A percentile compares a stretch with the other conserved stretches of the same genome.
Evolutionary conservation across 1,139 yeast species (phyloP).

Genomic region (Zygoascus meyerae): DNA sequence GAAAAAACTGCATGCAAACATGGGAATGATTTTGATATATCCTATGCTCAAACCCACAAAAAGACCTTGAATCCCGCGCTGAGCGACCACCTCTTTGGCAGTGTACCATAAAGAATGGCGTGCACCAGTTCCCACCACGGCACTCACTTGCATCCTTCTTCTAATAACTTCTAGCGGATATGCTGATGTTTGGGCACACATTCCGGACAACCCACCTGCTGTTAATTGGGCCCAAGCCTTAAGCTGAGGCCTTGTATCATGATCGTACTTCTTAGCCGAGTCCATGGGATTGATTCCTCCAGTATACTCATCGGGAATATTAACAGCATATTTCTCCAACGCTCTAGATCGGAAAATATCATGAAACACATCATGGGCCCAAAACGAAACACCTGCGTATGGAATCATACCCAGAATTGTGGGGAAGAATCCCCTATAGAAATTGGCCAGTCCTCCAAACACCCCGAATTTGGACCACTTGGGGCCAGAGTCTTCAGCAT

Average conservation of each 20-base stretch:
- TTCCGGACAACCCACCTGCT: slow-evolving; percentile 95
- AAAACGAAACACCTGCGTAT: slow-evolving; percentile 95
- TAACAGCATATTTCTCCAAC: slow-evolving; percentile 54
- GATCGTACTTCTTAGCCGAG: slow-evolving; percentile 22
- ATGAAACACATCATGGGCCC: slow-evolving; percentile 87
- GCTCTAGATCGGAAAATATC: slow-evolving; percentile 65
- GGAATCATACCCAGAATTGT: slow-evolving; percentile 95
- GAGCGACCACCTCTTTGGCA: slow-evolving; percentile 42
- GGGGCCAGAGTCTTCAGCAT: slow-evolving; percentile 42
- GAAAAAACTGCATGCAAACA: slow-evolving; percentile 94
- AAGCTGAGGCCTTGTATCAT: slow-evolving; percentile 49
- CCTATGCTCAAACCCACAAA: slow-evolving; percentile 95
- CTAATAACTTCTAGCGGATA: slow-evolving; percentile 95
- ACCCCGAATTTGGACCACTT: not conserved
- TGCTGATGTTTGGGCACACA: slow-evolving; percentile 93
- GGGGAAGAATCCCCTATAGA: slow-evolving; percentile 91
- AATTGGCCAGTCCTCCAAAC: slow-evolving; percentile 36
- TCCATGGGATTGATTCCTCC: slow-evolving; percentile 7
- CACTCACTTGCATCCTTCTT: slow-evolving; percentile 94
- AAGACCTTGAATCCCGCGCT: slow-evolving; percentile 72
- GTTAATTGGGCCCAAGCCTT: slow-evolving; percentile 85
- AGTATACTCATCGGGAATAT: slow-evolving; percentile 14
- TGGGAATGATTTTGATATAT: slow-evolving; percentile 88
- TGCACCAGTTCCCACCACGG: slow-evolving; percentile 42
- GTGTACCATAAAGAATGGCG: slow-evolving; percentile 38